Conservation (phyloP, 2,329 filamentous ascomycete genomes). For the Knoxdaviesia capensis region DNA sequence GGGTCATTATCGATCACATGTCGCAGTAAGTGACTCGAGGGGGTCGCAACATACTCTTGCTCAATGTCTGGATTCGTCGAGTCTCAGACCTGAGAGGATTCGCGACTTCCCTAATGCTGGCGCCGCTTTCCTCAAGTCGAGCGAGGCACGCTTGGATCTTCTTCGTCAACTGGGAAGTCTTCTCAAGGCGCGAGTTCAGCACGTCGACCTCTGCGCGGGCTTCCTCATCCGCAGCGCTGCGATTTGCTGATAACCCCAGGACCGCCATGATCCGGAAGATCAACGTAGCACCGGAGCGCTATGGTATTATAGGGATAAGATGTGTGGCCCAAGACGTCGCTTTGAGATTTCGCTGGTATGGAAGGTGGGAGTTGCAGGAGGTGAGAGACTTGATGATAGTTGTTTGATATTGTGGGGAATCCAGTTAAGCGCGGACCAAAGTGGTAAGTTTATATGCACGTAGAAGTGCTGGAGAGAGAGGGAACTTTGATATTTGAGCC, state of each 20-base stretch:
- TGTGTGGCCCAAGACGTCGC: too few relatives aligned
- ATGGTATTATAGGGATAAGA: too few relatives aligned
- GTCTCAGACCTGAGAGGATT: constrained; percentile 88
- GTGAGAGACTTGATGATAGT: too few relatives aligned
- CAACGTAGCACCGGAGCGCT: not conserved
- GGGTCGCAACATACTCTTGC: constrained; percentile 38
- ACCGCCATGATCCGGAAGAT: constrained; percentile 20
- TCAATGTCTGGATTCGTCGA: constrained; percentile 69
- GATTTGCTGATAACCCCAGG: constrained; percentile 21
- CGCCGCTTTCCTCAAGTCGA: constrained; percentile 69
- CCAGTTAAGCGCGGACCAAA: not conserved
- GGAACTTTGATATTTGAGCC: too few relatives aligned
- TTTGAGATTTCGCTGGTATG: too few relatives aligned
- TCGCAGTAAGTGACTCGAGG: not conserved
- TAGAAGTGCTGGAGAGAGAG: too few relatives aligned
- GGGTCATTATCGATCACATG: not conserved
- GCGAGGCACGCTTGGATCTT: constrained; percentile 82
- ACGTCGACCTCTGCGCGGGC: constrained; percentile 51
- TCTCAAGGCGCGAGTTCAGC: constrained; percentile 58
- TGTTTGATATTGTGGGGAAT: too few relatives aligned
- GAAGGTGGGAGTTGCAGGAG: too few relatives aligned
- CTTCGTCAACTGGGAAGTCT: constrained; percentile 82
- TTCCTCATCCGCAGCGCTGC: constrained; percentile 42
- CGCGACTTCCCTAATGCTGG: constrained; percentile 78
- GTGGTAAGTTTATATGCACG: not conserved